Percentiles rank a stretch among this genome's conserved stretches.
phyloP scores from a whole-genome alignment of 805 yeast genomes.

The Wickerhamiella dianesei region DNA sequence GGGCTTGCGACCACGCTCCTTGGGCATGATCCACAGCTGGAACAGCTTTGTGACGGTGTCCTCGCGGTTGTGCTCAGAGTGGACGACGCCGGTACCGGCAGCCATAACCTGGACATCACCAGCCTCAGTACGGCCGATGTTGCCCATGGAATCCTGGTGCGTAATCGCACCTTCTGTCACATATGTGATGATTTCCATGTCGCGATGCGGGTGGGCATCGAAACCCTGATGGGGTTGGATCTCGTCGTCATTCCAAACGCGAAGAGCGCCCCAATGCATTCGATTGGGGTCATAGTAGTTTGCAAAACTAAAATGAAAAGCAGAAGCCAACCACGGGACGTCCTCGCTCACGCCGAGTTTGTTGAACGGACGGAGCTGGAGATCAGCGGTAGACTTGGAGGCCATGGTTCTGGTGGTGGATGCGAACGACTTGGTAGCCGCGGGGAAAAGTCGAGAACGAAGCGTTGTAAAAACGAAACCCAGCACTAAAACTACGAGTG shows the following conservation, averaged over 20 bases:
- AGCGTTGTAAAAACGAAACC: background rate
- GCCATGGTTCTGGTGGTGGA: background rate
- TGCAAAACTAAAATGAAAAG: constrained; percentile 13
- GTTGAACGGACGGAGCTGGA: constrained; percentile 10
- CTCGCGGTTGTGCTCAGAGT: constrained; percentile 12
- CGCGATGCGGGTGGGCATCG: constrained; percentile 16
- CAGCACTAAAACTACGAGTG: background rate
- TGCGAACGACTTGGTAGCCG: background rate
- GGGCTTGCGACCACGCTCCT: constrained; percentile 3
- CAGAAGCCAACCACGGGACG: constrained; percentile 12
- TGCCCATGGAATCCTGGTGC: constrained; percentile 14
- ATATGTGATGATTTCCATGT: constrained; percentile 13
- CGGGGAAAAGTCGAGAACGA: background rate
- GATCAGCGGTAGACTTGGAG: background rate
- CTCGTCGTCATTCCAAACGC: constrained; percentile 14
- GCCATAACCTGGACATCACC: constrained; percentile 17
- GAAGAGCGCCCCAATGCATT: constrained; percentile 16
- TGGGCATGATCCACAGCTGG: constrained; percentile 14
- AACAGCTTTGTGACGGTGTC: constrained; percentile 4
- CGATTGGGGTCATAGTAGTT: constrained; percentile 13
- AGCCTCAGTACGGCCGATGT: constrained; percentile 11
- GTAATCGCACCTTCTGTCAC: constrained; percentile 13
- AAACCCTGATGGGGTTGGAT: constrained; percentile 11
- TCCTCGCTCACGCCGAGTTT: constrained; percentile 12
- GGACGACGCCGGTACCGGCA: constrained; percentile 14